phyloP scores from a whole-genome alignment of 805 yeast genomes.

The Danielia oregonensis region DNA sequence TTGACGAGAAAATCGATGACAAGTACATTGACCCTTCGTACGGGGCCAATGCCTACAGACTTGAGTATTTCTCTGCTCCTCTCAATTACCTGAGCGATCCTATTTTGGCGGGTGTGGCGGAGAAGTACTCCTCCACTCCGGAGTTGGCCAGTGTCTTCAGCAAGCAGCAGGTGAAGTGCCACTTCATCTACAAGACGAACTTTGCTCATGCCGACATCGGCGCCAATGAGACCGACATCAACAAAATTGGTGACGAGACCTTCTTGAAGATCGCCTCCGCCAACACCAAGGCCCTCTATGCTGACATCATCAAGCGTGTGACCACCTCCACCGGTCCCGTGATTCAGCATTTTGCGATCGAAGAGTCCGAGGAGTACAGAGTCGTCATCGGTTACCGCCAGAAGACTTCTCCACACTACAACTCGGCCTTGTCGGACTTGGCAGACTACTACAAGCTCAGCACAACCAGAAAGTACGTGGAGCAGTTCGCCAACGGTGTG shows the following conservation, averaged over 20 bases:
- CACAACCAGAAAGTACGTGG: slow-evolving; percentile 87
- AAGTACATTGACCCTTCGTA: slow-evolving; percentile 61
- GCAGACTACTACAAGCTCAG: slow-evolving; percentile 85
- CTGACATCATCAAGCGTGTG: slow-evolving; percentile 67
- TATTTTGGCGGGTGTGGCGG: slow-evolving; percentile 36
- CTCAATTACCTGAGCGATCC: slow-evolving; percentile 46
- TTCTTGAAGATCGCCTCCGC: slow-evolving; percentile 74
- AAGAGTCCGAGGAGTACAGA: slow-evolving; percentile 78
- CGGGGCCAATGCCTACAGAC: slow-evolving; percentile 50
- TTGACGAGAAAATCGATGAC: slow-evolving; percentile 79
- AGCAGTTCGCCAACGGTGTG: slow-evolving; percentile 86
- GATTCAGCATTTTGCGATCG: slow-evolving; percentile 78
- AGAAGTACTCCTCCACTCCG: slow-evolving; percentile 23
- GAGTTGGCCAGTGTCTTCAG: slow-evolving; percentile 22
- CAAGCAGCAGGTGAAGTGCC: slow-evolving; percentile 58
- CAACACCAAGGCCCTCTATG: slow-evolving; percentile 76
- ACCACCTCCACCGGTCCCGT: slow-evolving; percentile 83
- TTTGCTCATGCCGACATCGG: slow-evolving; percentile 19
- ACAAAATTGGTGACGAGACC: slow-evolving; percentile 70
- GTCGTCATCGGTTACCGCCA: slow-evolving; percentile 85
- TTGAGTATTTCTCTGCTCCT: slow-evolving; percentile 76
- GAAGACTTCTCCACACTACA: slow-evolving; percentile 79
- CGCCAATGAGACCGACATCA: slow-evolving; percentile 48
- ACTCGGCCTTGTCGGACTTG: slow-evolving; percentile 79
- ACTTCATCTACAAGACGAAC: slow-evolving; percentile 75